These are phyloP conservation scores for Flaveria ramosissima DNA, from an alignment of 129 eudicot genomes.

Conservation along the genomic window DNA sequence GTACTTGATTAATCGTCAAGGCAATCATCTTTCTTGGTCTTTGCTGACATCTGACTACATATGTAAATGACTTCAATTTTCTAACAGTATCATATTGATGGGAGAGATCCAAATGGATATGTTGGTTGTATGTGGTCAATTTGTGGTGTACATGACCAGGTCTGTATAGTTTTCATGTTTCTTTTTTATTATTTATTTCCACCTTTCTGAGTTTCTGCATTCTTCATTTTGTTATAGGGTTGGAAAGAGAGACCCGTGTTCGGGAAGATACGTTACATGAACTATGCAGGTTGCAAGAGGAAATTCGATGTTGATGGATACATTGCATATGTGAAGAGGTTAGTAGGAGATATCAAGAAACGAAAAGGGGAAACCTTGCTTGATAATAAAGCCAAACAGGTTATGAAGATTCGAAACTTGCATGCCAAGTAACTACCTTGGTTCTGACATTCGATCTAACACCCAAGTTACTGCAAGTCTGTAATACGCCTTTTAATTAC, in stretches of 20 bases:
- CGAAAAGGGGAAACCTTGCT: slow-evolving; percentile 68
- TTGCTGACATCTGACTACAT: slow-evolving; percentile 14
- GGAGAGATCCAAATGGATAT: slow-evolving; percentile 94
- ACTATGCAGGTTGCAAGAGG: slow-evolving; percentile 96
- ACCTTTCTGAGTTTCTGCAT: background rate
- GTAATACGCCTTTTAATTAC: background rate
- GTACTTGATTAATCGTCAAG: slow-evolving; percentile 26
- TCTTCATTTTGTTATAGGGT: slow-evolving; percentile 53
- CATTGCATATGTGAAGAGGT: slow-evolving; percentile 70
- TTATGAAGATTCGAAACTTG: slow-evolving; percentile 3
- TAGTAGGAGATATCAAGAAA: slow-evolving; percentile 79
- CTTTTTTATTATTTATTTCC: slow-evolving; percentile 8
- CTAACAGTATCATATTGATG: slow-evolving; percentile 83
- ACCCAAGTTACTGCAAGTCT: background rate
- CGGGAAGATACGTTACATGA: slow-evolving; percentile 97
- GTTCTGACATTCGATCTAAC: slow-evolving; percentile 3
- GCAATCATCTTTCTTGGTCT: background rate
- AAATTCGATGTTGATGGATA: slow-evolving; percentile 89
- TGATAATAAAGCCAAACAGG: slow-evolving; percentile 50
- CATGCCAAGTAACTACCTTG: slow-evolving; percentile 15
- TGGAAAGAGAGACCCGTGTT: slow-evolving; percentile 87
- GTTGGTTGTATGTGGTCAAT: slow-evolving; percentile 99
- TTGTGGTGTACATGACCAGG: slow-evolving; percentile 98
- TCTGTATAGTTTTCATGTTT: slow-evolving; percentile 15
- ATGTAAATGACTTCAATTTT: slow-evolving; percentile 16